Evolutionary conservation across 2,329 filamentous ascomycete genomes (phyloP).

Genomic region (Fusarium tanahbumbuense): DNA sequence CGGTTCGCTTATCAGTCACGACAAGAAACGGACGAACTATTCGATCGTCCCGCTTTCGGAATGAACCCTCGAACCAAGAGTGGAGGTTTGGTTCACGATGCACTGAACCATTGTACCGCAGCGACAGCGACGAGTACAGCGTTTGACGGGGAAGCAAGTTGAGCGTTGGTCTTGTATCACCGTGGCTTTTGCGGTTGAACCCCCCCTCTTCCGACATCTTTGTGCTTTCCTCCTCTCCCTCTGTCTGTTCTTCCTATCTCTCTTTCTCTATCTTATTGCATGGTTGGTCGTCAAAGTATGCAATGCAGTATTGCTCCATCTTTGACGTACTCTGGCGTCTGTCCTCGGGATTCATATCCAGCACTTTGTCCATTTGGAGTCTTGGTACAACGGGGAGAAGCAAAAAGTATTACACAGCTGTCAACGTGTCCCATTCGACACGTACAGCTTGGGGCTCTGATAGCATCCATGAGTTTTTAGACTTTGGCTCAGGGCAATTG

Average conservation of each 20-base stretch:
- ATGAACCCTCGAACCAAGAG: conserved; percentile 1
- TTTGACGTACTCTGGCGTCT: conserved; percentile 28
- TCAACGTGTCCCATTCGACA: neutral
- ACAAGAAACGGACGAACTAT: conserved; percentile 21
- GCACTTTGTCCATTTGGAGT: conserved; percentile 16
- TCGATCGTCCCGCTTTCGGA: conserved; percentile 17
- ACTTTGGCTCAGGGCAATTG: conserved; percentile 12
- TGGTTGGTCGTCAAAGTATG: conserved; percentile 20
- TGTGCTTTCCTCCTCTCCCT: neutral
- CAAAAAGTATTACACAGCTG: neutral
- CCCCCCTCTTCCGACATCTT: conserved; percentile 6
- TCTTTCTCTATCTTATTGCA: conserved; percentile 13
- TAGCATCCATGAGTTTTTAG: conserved; percentile 24
- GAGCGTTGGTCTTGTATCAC: conserved; percentile 38
- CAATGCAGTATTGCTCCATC: conserved; percentile 3
- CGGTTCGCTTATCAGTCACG: conserved; percentile 14
- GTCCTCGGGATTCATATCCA: neutral
- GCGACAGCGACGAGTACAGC: conserved; percentile 22
- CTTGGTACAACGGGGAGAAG: conserved; percentile 5
- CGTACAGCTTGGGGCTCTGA: neutral
- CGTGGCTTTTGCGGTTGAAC: conserved; percentile 10
- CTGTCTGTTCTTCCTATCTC: neutral
- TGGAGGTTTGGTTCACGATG: neutral
- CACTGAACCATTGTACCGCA: conserved; percentile 3
- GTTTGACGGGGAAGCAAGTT: conserved; percentile 34